These are phyloP conservation scores for Aspergillus fischeri DNA, from an alignment of 2,329 filamentous ascomycete genomes.

Conservation along the genomic window DNA sequence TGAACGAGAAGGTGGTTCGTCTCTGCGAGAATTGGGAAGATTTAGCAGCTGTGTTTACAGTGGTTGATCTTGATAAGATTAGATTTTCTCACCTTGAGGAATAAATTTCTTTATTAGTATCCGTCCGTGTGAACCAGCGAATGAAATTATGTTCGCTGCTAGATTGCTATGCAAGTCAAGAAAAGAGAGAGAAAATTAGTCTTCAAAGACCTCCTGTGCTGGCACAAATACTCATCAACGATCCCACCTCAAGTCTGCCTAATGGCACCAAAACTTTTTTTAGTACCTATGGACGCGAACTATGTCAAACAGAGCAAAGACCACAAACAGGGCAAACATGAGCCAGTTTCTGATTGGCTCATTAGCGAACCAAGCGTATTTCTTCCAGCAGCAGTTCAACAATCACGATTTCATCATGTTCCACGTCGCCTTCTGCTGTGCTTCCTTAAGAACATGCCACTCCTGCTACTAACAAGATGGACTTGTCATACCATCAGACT, in stretches of 20 bases:
- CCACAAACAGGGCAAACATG: conserved; percentile 13
- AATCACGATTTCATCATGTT: not conserved
- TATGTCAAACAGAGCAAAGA: conserved; percentile 9
- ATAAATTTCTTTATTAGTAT: not conserved
- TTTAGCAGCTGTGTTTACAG: not conserved
- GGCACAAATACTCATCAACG: not conserved
- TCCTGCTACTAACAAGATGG: not conserved
- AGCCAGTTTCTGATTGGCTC: conserved; percentile 8
- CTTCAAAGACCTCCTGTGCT: not conserved
- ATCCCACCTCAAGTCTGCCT: not conserved
- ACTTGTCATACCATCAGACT: not conserved
- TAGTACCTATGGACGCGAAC: not conserved
- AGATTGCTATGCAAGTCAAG: not conserved
- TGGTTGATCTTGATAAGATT: not conserved
- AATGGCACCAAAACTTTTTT: conserved; percentile 12
- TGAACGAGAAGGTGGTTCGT: not conserved
- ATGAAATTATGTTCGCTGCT: not conserved
- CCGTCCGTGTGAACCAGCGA: not conserved
- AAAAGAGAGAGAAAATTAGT: not conserved
- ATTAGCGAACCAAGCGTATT: conserved; percentile 17
- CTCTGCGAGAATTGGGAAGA: not conserved
- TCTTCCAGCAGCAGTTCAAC: not conserved
- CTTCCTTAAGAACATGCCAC: not conserved
- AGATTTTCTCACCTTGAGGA: not conserved
- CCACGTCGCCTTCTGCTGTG: not conserved